Conservation (phyloP, 345 rosid genomes). For the Moringa oleifera region DNA sequence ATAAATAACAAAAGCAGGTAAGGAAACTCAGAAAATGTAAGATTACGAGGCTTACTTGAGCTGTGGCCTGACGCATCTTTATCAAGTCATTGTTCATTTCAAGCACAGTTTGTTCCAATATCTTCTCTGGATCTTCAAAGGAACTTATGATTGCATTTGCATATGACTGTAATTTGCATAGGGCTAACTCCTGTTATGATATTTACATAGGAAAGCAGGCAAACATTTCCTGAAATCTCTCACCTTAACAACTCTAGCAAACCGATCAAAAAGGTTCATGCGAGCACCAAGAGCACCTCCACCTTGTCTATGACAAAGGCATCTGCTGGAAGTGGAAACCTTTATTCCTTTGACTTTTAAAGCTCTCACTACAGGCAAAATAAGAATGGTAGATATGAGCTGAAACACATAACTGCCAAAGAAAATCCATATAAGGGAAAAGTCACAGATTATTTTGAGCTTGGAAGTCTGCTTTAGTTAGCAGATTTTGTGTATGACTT, state of each 20-base stretch:
- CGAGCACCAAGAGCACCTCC: conserved; percentile 54
- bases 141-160: conserved; percentile 65
- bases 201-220: background rate
- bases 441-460: background rate
- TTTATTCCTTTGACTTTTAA: conserved; percentile 22
- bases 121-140: conserved; percentile 79
- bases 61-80: conserved; percentile 86
- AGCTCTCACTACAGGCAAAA: conserved; percentile 18
- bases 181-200: background rate
- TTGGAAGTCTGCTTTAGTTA: background rate
- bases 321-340: conserved; percentile 18
- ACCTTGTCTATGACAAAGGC: conserved; percentile 29
- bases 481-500: background rate
- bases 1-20: background rate
- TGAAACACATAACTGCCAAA: background rate
- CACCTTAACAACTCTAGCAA: conserved; percentile 72
- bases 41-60: conserved; percentile 46
- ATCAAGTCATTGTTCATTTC: conserved; percentile 82
- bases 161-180: conserved; percentile 45
- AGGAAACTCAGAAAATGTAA: background rate
- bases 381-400: background rate
- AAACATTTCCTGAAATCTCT: conserved; percentile 14
- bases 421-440: background rate
- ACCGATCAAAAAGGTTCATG: conserved; percentile 66
- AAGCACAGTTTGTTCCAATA: conserved; percentile 69